These are phyloP conservation scores for Colletotrichum sp. DNA, from an alignment of 2,329 filamentous ascomycete species.

Conservation along the genomic window DNA sequence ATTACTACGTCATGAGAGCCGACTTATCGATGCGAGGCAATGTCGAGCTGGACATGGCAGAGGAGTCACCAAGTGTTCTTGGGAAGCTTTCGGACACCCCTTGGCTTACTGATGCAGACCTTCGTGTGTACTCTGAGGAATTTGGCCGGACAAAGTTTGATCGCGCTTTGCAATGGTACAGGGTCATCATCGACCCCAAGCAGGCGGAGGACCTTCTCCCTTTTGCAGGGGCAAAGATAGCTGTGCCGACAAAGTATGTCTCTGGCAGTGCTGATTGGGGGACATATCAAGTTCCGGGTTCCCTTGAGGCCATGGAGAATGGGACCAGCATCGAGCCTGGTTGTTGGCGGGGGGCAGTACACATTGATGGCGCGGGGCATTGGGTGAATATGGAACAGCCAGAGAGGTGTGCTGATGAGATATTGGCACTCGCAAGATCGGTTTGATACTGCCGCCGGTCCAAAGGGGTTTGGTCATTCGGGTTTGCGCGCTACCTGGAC, in stretches of 20 bases:
- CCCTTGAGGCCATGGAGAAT: constrained; percentile 48
- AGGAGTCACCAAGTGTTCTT: background rate
- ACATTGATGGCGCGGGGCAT: constrained; percentile 68
- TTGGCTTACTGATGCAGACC: constrained; percentile 65
- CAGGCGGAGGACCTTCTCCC: constrained; percentile 57
- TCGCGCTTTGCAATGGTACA: constrained; percentile 72
- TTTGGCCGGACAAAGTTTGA: constrained; percentile 69
- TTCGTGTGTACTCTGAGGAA: constrained; percentile 65
- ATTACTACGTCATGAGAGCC: constrained; percentile 72
- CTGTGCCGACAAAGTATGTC: constrained; percentile 67
- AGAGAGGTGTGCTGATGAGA: constrained; percentile 28
- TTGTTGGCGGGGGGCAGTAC: constrained; percentile 55
- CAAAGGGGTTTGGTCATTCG: background rate
- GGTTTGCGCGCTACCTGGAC: background rate
- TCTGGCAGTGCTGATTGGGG: constrained; percentile 70
- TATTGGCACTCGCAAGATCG: background rate
- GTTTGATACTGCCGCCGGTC: background rate
- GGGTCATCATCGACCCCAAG: constrained; percentile 56
- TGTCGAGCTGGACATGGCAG: constrained; percentile 47
- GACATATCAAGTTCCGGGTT: constrained; percentile 70
- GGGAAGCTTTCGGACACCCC: background rate
- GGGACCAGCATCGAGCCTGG: constrained; percentile 45
- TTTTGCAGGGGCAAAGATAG: constrained; percentile 65
- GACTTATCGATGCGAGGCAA: constrained; percentile 63
- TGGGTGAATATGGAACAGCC: constrained; percentile 74